These are phyloP conservation scores for Fraxinus anomala DNA, from an alignment of 257 asterid species.

Conservation along the genomic window DNA sequence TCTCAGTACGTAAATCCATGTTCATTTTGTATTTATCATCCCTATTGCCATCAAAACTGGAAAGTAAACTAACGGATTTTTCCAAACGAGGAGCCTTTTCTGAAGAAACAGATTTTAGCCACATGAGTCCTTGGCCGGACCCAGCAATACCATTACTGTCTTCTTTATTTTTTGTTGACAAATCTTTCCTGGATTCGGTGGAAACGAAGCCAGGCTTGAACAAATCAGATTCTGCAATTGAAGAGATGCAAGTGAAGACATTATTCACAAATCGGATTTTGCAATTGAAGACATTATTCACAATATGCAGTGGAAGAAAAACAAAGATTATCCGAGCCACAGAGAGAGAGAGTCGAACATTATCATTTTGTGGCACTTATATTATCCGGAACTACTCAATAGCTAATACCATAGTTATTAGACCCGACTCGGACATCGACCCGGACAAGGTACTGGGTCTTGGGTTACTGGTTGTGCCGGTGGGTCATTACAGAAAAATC, in stretches of 20 bases:
- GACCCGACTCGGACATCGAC: too few species aligned
- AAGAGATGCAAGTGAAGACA: conserved; percentile 12
- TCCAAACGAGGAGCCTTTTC: conserved; percentile 60
- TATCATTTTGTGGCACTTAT: neutral
- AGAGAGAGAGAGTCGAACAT: neutral
- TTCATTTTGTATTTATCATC: conserved; percentile 41
- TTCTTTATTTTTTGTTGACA: conserved; percentile 49
- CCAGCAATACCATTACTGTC: conserved; percentile 52
- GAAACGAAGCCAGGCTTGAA: conserved; percentile 42
- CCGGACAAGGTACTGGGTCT: too few species aligned
- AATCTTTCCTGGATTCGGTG: conserved; percentile 48
- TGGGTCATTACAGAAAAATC: too few species aligned
- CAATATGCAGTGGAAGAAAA: neutral
- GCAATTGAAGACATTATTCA: conserved; percentile 16
- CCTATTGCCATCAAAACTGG: conserved; percentile 43
- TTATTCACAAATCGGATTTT: too few species aligned
- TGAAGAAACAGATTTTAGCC: conserved; percentile 55
- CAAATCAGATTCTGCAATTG: conserved; percentile 55
- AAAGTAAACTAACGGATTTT: conserved; percentile 40
- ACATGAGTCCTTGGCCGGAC: conserved; percentile 62
- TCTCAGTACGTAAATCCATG: conserved; percentile 47
- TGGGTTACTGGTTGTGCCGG: too few species aligned
- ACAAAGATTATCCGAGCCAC: neutral
- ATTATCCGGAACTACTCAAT: neutral
- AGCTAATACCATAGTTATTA: too few species aligned